A percentile compares a stretch with the other conserved stretches of the same genome.
These are phyloP conservation scores for Gastrolobium villosum DNA, from an alignment of 306 rosid species.

Conservation along the genomic window DNA sequence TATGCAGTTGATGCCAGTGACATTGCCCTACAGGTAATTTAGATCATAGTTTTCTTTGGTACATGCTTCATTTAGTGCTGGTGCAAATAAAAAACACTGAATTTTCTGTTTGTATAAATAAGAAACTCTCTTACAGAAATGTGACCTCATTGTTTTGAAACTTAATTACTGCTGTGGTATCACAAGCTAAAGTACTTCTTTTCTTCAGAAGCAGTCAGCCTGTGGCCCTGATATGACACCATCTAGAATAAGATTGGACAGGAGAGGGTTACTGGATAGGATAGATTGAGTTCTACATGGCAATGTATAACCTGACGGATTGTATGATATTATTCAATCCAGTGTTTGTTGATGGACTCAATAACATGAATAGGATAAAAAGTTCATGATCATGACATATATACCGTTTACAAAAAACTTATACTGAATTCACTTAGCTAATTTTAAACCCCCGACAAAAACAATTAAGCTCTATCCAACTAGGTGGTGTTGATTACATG, in stretches of 20 bases:
- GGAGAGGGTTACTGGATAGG: conserved; percentile 9
- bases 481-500: not conserved
- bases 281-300: not conserved
- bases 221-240: not conserved
- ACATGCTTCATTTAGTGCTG: conserved; percentile 2
- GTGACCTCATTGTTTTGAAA: not conserved
- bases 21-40: conserved; percentile 92
- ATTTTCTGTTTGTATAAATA: conserved; percentile 20
- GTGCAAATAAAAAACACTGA: not conserved
- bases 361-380: conserved; percentile 1
- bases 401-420: not conserved
- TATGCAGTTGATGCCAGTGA: conserved; percentile 99
- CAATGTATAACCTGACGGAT: not conserved
- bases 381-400: not conserved
- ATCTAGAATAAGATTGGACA: not conserved
- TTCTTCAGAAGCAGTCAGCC: not conserved
- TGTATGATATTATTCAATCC: conserved; percentile 1
- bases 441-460: not conserved
- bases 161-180: not conserved
- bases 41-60: conserved; percentile 26
- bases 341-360: not conserved
- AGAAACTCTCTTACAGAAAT: not conserved
- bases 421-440: not conserved
- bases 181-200: not conserved
- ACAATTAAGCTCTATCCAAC: not conserved